Conservation (phyloP, 2,329 filamentous ascomycete species). For the Thielaviopsis ethacetica region DNA sequence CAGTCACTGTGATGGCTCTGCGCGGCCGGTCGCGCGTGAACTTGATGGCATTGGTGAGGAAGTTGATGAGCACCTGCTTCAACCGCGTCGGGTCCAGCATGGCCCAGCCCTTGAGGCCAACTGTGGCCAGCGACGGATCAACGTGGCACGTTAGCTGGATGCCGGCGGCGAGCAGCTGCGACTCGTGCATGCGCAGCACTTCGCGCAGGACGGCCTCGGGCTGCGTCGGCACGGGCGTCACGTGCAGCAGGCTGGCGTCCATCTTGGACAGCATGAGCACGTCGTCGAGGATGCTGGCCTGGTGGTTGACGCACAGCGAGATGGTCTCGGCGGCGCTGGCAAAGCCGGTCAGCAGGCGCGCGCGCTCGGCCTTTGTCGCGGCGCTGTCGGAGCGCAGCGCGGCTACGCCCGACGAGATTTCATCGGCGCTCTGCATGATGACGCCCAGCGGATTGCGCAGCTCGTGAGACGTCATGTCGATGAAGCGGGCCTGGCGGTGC, state of each 20-base stretch:
- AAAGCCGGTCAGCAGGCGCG: constrained; percentile 34
- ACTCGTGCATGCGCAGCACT: constrained; percentile 64
- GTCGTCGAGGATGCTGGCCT: constrained; percentile 56
- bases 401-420: constrained; percentile 40
- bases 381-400: constrained; percentile 23
- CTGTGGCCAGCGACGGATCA: constrained; percentile 46
- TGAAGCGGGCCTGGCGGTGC: constrained; percentile 53
- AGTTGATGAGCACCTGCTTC: constrained; percentile 59
- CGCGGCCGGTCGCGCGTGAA: constrained; percentile 45
- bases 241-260: constrained; percentile 52
- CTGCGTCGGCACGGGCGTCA: constrained; percentile 54
- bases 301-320: constrained; percentile 61
- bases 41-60: constrained; percentile 53
- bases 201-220: constrained; percentile 51
- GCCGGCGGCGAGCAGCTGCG: constrained; percentile 53
- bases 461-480: constrained; percentile 59
- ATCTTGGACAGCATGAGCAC: constrained; percentile 52
- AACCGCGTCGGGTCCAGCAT: constrained; percentile 60
- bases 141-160: constrained; percentile 56
- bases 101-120: constrained; percentile 50
- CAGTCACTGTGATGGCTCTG: constrained; percentile 43
- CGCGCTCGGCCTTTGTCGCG: constrained; percentile 25
- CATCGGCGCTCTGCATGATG: constrained; percentile 60
- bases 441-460: constrained; percentile 64
- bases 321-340: constrained; percentile 72